Percentiles rank a stretch among this genome's conserved stretches.
These are phyloP conservation scores for Colletotrichum orbiculare DNA, from an alignment of 2,329 filamentous ascomycete genomes.

Conservation along the genomic window DNA sequence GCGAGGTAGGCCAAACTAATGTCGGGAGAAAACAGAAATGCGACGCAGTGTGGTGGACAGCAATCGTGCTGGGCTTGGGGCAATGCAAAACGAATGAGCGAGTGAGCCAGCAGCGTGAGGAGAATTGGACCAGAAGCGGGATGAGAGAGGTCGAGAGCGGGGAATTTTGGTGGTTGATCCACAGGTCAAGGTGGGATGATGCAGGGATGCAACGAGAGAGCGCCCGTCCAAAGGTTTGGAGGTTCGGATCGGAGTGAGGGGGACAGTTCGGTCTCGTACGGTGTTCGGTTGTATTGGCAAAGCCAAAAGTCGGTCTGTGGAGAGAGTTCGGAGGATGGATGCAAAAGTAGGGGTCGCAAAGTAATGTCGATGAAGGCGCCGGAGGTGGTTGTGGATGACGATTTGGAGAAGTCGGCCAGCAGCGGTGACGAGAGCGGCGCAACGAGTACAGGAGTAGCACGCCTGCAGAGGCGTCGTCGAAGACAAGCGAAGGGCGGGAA, in stretches of 20 bases:
- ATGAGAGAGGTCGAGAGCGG: conserved; percentile 35
- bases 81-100: conserved; percentile 20
- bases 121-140: conserved; percentile 31
- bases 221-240: conserved; percentile 21
- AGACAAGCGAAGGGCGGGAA: not conserved
- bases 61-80: conserved; percentile 18
- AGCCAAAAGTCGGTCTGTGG: conserved; percentile 6
- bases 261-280: conserved; percentile 28
- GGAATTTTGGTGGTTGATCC: conserved; percentile 35
- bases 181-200: conserved; percentile 36
- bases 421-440: not conserved
- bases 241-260: not conserved
- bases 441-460: conserved; percentile 1
- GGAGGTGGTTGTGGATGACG: not conserved
- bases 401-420: not conserved
- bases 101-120: conserved; percentile 19
- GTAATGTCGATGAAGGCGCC: not conserved
- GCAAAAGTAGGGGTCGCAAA: conserved; percentile 7
- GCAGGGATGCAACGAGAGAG: conserved; percentile 35
- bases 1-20: conserved; percentile 2
- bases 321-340: conserved; percentile 1
- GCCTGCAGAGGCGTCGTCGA: conserved; percentile 4
- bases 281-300: conserved; percentile 21
- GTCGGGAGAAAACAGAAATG: conserved; percentile 6
- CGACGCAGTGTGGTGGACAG: conserved; percentile 21